phyloP scores from a whole-genome alignment of 2,329 filamentous ascomycete genomes.

The Pseudocercospora crystallina region DNA sequence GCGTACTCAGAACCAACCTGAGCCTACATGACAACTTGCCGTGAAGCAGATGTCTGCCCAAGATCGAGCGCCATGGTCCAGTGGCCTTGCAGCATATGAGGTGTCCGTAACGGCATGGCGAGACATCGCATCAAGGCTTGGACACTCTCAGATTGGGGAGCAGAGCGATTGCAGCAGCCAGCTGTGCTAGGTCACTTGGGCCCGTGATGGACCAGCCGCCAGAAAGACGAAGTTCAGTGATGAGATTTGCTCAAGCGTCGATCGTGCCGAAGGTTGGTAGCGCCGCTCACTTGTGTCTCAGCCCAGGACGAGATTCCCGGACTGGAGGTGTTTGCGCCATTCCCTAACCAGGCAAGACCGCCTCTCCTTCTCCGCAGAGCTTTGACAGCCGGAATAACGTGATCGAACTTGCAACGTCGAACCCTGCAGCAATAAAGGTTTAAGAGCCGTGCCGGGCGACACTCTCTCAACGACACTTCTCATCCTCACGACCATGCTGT shows the following conservation, averaged over 20 bases:
- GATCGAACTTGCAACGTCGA: neutral
- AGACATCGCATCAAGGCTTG: too few species aligned
- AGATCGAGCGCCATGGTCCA: neutral
- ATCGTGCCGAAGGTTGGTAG: neutral
- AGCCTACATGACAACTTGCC: too few species aligned
- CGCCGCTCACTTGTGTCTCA: too few species aligned
- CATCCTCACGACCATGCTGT: too few species aligned
- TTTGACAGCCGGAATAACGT: neutral
- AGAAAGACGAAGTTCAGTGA: too few species aligned
- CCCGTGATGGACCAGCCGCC: too few species aligned
- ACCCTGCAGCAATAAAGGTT: neutral
- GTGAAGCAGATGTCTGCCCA: too few species aligned
- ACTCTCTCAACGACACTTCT: too few species aligned
- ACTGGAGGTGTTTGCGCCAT: neutral
- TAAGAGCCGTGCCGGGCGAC: neutral
- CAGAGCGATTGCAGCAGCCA: neutral
- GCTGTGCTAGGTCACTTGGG: neutral
- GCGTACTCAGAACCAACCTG: too few species aligned
- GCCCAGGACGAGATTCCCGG: too few species aligned
- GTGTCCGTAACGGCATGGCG: too few species aligned
- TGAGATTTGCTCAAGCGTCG: constrained; percentile 2
- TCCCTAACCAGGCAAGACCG: neutral
- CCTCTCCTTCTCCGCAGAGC: neutral
- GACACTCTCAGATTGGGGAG: neutral
- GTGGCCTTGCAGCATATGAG: neutral